Evolutionary conservation across 1,139 yeast species (phyloP).

Genomic region (Pneumocystis oryctolagi): DNA sequence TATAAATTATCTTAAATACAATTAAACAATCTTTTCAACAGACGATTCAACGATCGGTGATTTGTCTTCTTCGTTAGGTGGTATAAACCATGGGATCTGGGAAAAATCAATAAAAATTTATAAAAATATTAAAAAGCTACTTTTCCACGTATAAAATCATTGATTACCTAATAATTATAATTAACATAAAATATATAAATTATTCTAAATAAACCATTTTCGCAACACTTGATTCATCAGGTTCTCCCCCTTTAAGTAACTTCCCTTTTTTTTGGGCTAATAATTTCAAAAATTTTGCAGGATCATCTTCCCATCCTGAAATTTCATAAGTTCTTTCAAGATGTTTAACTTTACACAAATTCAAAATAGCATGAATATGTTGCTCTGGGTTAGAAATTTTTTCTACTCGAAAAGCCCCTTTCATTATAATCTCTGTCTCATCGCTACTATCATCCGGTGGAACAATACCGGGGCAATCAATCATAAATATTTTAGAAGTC

Average conservation of each 20-base stretch:
- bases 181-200: neutral
- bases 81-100: neutral
- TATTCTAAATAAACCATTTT: slow-evolving; percentile 39
- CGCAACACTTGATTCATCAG: slow-evolving; percentile 87
- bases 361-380: slow-evolving; percentile 74
- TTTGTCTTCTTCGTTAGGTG: neutral
- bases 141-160: slow-evolving; percentile 91
- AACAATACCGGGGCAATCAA: slow-evolving; percentile 97
- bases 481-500: slow-evolving; percentile 86
- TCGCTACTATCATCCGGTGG: slow-evolving; percentile 86
- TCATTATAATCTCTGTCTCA: slow-evolving; percentile 82
- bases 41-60: neutral
- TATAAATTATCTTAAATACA: neutral
- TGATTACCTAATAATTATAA: slow-evolving; percentile 29
- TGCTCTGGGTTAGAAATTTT: slow-evolving; percentile 93
- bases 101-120: neutral
- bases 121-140: slow-evolving; percentile 37
- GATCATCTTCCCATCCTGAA: slow-evolving; percentile 67
- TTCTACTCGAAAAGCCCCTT: slow-evolving; percentile 97
- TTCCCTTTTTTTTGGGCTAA: slow-evolving; percentile 89
- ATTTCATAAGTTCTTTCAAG: slow-evolving; percentile 90
- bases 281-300: slow-evolving; percentile 73
- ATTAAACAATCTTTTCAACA: neutral
- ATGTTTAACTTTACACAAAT: slow-evolving; percentile 77
- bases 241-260: slow-evolving; percentile 91